Base-by-base conservation (phyloP, 2,329 filamentous ascomycete genomes). In the Fusarium pseudoanthophilum region DNA sequence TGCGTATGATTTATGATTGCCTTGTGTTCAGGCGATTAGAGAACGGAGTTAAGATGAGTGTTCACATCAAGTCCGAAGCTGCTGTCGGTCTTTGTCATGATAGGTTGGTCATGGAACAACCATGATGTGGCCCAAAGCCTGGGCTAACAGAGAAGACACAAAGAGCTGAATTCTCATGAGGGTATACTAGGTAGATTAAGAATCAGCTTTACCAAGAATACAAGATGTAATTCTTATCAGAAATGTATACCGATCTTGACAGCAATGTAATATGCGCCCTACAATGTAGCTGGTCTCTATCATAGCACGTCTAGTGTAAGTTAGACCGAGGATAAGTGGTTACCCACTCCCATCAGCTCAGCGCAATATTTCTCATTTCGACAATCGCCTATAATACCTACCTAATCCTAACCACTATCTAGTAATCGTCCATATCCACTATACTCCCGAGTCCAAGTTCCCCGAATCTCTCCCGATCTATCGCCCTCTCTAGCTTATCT, bases 401-500 rank as follows among this genome's bases (percentile, higher is more conserved):
- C 28, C 24, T 15, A 39, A 28, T 13, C 39, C 51, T 2, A 37
- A 28, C n/a, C 24, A n/a, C 51, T 39, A 53, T 53, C 34, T 20
- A 18, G 24, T 14, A 16, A 13, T 11, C 24, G 6, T n/a, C 14
- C 9, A 28, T 20, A 16, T 18, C 32, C 37, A 34, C 46, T 39
- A n/a, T 18, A 11, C 37, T 20, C 32, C 26, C 26, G 26, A 26
- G 26, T 26, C 26, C 26, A 26, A 26, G 34, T 52, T n/a, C 45
- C 26, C 34, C 32, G 42, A 45, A n/a, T 28, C 32, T 24, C 28
- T 39, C 26, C 42, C 32, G 46, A 45, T n/a, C 10, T 18, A 24
- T 30, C 24, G 1, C 14, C 24, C 51, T 39, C 51, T 3, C 15
- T 5, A 55, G 37, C 66, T 65, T 70, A 65, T 70, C 66, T 69